A percentile compares a stretch with the other conserved stretches of the same genome.
These are phyloP conservation scores for Arxiozyma heterogenica DNA, from an alignment of 1,139 yeast genomes.

Conservation along the genomic window DNA sequence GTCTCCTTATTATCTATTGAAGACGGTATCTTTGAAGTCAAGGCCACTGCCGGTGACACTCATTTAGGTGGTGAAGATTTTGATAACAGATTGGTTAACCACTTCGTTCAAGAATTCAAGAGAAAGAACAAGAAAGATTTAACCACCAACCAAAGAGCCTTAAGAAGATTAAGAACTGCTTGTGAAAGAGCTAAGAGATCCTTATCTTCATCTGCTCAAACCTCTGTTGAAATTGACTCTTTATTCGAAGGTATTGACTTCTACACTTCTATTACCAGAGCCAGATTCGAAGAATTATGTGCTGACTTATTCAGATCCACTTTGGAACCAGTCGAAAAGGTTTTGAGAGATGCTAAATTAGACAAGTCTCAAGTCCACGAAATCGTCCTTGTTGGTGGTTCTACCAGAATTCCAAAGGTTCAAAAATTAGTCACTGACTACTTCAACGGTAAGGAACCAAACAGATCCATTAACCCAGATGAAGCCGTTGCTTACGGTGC, in stretches of 20 bases:
- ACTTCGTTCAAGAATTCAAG: slow-evolving; percentile 75
- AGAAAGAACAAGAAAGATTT: slow-evolving; percentile 75
- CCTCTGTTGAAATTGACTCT: slow-evolving; percentile 84
- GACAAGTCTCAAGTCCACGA: slow-evolving; percentile 76
- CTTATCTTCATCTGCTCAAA: slow-evolving; percentile 76
- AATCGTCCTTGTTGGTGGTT: slow-evolving; percentile 86
- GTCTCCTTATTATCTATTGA: slow-evolving; percentile 90
- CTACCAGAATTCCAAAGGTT: slow-evolving; percentile 90
- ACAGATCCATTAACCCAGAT: slow-evolving; percentile 85
- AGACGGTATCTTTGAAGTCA: slow-evolving; percentile 97
- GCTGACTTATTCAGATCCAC: slow-evolving; percentile 79
- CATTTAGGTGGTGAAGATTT: slow-evolving; percentile 61
- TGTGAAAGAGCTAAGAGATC: slow-evolving; percentile 92
- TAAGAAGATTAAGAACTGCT: slow-evolving; percentile 84
- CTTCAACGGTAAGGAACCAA: slow-evolving; percentile 86
- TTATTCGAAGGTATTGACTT: slow-evolving; percentile 91
- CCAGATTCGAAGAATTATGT: slow-evolving; percentile 84
- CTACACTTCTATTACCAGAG: slow-evolving; percentile 77
- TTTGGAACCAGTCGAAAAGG: slow-evolving; percentile 79
- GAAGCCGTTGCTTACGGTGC: slow-evolving; percentile 98
- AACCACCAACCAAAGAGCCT: slow-evolving; percentile 67
- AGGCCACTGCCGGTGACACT: slow-evolving; percentile 99
- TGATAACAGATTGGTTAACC: slow-evolving; percentile 72
- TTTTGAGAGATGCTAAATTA: slow-evolving; percentile 69
- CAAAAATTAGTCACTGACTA: slow-evolving; percentile 43